phyloP scores from a whole-genome alignment of 306 rosid genomes.

The Pyrus betulifolia region DNA sequence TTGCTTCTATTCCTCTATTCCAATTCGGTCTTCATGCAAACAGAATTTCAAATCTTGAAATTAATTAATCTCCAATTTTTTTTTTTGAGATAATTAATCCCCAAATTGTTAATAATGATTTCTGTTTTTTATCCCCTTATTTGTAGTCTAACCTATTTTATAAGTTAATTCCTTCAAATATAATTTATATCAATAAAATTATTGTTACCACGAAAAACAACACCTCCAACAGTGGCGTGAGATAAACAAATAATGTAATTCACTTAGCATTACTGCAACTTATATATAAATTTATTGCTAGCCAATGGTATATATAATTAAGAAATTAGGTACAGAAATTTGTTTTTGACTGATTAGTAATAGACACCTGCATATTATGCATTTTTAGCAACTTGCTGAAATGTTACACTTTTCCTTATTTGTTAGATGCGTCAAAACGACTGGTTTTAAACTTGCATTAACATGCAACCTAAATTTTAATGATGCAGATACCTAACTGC shows the following conservation, averaged over 20 bases:
- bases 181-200: neutral
- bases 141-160: neutral
- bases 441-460: neutral
- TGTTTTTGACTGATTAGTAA: neutral
- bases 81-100: neutral
- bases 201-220: too few species aligned
- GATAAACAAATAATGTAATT: neutral
- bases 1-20: neutral
- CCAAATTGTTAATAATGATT: neutral
- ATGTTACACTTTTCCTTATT: neutral
- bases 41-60: neutral
- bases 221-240: neutral
- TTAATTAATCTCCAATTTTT: neutral
- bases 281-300: neutral
- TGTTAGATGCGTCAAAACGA: neutral
- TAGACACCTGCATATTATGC: neutral
- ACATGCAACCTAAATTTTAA: neutral
- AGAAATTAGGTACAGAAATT: neutral
- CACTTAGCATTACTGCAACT: neutral
- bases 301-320: neutral
- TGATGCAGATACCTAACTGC: slow-evolving; percentile 12
- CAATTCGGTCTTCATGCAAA: neutral
- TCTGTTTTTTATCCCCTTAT: neutral
- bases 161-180: neutral
- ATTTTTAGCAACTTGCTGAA: neutral